These are phyloP conservation scores for Cutaneotrichosporon curvatum DNA, from an alignment of 1,284 basidiomycete genomes.

Conservation along the genomic window DNA sequence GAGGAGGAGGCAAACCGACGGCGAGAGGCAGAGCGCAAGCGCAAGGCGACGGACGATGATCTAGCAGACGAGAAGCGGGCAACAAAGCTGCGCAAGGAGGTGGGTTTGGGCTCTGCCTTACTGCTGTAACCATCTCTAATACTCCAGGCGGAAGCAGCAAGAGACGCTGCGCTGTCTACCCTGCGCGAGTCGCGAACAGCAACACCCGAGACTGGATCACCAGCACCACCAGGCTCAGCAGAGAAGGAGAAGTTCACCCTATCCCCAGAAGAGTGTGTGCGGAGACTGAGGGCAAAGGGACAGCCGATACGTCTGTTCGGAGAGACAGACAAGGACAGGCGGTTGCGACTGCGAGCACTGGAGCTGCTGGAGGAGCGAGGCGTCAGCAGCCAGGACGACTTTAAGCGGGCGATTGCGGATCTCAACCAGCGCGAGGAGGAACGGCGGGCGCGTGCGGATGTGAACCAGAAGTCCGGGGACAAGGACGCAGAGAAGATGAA, in stretches of 20 bases:
- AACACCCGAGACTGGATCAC: constrained; percentile 19
- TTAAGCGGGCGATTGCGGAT: constrained; percentile 84
- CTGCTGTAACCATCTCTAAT: no score
- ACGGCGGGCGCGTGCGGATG: constrained; percentile 30
- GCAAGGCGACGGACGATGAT: constrained; percentile 41
- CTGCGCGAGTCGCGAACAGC: constrained; percentile 18
- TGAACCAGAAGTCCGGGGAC: not conserved
- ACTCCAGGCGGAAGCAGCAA: constrained; percentile 25
- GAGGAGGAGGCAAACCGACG: constrained; percentile 50
- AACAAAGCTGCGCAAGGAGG: constrained; percentile 35
- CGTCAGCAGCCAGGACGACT: constrained; percentile 63
- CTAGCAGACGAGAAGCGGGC: constrained; percentile 25
- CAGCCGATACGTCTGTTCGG: constrained; percentile 94
- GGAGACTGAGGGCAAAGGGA: constrained; percentile 78
- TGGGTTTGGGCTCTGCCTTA: constrained; percentile 18
- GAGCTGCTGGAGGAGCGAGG: constrained; percentile 79
- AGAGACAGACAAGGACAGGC: constrained; percentile 87
- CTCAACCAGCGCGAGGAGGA: constrained; percentile 60
- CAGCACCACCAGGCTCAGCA: constrained; percentile 27
- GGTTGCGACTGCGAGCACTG: constrained; percentile 79
- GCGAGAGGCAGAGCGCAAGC: constrained; percentile 45
- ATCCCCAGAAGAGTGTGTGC: constrained; percentile 84
- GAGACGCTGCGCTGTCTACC: constrained; percentile 21
- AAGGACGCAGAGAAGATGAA: constrained; percentile 6
- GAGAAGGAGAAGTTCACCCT: constrained; percentile 66